These are phyloP conservation scores for Hyaloscypha hepaticicola DNA, from an alignment of 495 filamentous ascomycete species.

Conservation along the genomic window DNA sequence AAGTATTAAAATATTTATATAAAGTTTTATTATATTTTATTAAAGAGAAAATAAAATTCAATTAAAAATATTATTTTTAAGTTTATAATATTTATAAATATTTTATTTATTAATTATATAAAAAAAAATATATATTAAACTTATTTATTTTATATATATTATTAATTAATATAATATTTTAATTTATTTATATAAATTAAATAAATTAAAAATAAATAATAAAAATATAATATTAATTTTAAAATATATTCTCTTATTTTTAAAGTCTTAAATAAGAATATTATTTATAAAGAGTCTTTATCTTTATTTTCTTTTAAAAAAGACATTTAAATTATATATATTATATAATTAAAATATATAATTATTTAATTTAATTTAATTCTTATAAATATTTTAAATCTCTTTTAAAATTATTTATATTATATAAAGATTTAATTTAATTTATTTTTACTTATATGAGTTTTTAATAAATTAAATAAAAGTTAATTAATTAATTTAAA, in stretches of 20 bases:
- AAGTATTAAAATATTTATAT: background rate
- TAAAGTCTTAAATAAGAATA: background rate
- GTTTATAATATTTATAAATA: too few relatives aligned
- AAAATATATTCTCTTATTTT: background rate
- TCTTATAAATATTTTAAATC: background rate
- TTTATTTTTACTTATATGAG: too few relatives aligned
- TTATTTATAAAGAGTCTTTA: background rate
- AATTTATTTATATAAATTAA: background rate
- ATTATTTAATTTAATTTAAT: background rate
- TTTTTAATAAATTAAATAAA: too few relatives aligned
- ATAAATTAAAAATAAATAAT: background rate
- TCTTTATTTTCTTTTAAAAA: background rate
- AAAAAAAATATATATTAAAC: too few relatives aligned
- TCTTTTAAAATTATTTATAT: too few relatives aligned
- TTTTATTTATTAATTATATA: too few relatives aligned
- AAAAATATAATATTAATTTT: background rate
- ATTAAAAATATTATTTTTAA: background rate
- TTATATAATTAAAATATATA: background rate
- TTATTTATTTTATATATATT: too few relatives aligned
- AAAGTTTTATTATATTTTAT: too few relatives aligned
- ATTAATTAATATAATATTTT: too few relatives aligned
- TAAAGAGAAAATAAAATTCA: too few relatives aligned
- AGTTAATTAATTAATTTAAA: too few relatives aligned
- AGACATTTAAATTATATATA: constrained; percentile 3
- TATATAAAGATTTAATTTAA: too few relatives aligned